Percentiles rank a stretch among this genome's conserved stretches.
Conservation (phyloP, 148 eudicot species). For the Amaranthus palmeri region DNA sequence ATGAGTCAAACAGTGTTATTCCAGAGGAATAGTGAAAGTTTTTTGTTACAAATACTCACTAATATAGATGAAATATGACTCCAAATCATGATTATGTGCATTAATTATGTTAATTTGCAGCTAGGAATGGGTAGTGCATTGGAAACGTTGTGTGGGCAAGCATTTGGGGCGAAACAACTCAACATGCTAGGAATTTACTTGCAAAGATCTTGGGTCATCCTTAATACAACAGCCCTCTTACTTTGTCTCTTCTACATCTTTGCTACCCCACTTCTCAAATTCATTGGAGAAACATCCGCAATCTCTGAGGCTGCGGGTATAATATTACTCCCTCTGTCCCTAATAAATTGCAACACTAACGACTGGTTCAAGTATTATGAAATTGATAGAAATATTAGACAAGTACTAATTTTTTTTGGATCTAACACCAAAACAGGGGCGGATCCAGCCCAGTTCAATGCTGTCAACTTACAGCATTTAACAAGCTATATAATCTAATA, state of each 20-base stretch:
- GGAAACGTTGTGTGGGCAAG: constrained; percentile 65
- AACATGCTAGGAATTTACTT: constrained; percentile 46
- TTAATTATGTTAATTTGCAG: constrained; percentile 7
- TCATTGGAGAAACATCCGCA: constrained; percentile 40
- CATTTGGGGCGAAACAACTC: constrained; percentile 40
- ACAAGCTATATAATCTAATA: too few relatives aligned
- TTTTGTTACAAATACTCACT: too few relatives aligned
- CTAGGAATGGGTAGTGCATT: constrained; percentile 52
- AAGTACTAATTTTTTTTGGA: too few relatives aligned
- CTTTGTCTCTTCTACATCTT: constrained; percentile 32
- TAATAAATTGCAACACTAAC: too few relatives aligned
- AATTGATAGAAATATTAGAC: too few relatives aligned
- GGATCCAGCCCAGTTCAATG: too few relatives aligned
- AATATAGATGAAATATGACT: background rate
- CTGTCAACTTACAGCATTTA: too few relatives aligned
- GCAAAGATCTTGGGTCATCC: constrained; percentile 61
- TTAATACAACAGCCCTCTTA: constrained; percentile 23
- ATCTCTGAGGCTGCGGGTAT: constrained; percentile 41
- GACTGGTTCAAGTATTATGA: too few relatives aligned
- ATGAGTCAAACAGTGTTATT: too few relatives aligned
- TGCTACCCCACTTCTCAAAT: constrained; percentile 29
- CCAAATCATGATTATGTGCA: background rate
- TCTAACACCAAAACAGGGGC: too few relatives aligned
- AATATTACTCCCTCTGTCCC: too few relatives aligned
- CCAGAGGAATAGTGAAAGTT: too few relatives aligned